Conservation (phyloP, 2,329 filamentous ascomycete genomes). For the Fusarium praegraminearum region DNA sequence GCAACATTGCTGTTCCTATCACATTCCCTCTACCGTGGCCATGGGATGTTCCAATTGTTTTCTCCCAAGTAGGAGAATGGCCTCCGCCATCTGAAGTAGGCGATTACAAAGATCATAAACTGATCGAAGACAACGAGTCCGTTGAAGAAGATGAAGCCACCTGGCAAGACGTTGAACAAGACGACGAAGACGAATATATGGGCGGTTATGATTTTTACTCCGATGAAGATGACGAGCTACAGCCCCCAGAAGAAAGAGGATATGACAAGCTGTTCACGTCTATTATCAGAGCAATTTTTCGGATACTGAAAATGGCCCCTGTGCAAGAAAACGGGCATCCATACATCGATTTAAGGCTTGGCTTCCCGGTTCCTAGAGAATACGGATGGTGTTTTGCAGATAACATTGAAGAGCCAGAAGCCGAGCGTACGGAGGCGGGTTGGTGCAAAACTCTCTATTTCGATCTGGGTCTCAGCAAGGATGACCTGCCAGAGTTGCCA, state of each 20-base stretch:
- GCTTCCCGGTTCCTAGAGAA: slow-evolving; percentile 12
- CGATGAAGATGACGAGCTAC: slow-evolving; percentile 2
- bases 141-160: background rate
- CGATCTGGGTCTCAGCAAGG: background rate
- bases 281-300: slow-evolving; percentile 5
- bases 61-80: background rate
- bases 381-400: slow-evolving; percentile 2
- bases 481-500: slow-evolving; percentile 11
- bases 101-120: fast-evolving
- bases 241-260: slow-evolving; percentile 2
- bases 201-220: background rate
- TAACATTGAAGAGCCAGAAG: slow-evolving; percentile 9
- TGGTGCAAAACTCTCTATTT: slow-evolving; percentile 7
- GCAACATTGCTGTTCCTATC: slow-evolving; percentile 8
- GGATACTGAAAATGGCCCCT: slow-evolving; percentile 3
- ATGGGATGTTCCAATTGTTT: slow-evolving; percentile 7
- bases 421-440: slow-evolving; percentile 1
- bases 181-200: background rate
- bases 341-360: slow-evolving; percentile 12
- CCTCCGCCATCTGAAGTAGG: background rate
- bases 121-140: background rate
- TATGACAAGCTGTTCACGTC: slow-evolving; percentile 3
- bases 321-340: slow-evolving; percentile 6
- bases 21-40: slow-evolving; percentile 17
- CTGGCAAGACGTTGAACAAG: background rate